Conservation (phyloP, 441 rosid genomes). For the Pelargonium australe region DNA sequence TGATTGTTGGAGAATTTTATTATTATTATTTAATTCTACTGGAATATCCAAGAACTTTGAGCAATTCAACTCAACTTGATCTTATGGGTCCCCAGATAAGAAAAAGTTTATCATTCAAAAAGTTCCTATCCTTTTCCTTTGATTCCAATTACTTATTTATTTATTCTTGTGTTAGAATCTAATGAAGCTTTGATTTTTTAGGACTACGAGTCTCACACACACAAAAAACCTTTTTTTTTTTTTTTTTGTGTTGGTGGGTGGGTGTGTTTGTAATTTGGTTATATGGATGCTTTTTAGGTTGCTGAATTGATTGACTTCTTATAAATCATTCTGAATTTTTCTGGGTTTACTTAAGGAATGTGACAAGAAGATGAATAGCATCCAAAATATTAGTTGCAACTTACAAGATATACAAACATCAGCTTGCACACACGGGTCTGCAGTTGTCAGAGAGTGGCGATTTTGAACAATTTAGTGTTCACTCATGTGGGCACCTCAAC, state of each 20-base stretch:
- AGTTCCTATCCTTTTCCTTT: background rate
- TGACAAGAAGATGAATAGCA: slow-evolving; percentile 17
- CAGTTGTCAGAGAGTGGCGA: slow-evolving; percentile 11
- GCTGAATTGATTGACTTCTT: slow-evolving; percentile 6
- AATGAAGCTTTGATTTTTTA: background rate
- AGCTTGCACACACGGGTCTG: slow-evolving; percentile 14
- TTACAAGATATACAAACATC: slow-evolving; percentile 14
- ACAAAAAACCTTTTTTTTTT: background rate
- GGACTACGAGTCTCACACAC: background rate
- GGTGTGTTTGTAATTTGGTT: too few species aligned
- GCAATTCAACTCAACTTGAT: background rate
- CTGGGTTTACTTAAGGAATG: slow-evolving; percentile 27
- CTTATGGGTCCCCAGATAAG: background rate
- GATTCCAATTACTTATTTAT: background rate
- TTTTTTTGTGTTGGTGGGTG: background rate
- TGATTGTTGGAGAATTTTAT: background rate
- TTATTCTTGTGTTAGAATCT: background rate
- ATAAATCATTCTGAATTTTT: background rate
- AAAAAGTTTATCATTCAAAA: background rate
- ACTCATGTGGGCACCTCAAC: slow-evolving; percentile 20
- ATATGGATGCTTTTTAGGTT: background rate
- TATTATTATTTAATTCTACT: background rate
- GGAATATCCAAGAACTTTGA: background rate
- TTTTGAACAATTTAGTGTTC: slow-evolving; percentile 19
- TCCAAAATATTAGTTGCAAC: background rate